A percentile compares a stretch with the other conserved stretches of the same genome.
Conservation (phyloP, 768 basidiomycete genomes). For the Lactifluus volemus region DNA sequence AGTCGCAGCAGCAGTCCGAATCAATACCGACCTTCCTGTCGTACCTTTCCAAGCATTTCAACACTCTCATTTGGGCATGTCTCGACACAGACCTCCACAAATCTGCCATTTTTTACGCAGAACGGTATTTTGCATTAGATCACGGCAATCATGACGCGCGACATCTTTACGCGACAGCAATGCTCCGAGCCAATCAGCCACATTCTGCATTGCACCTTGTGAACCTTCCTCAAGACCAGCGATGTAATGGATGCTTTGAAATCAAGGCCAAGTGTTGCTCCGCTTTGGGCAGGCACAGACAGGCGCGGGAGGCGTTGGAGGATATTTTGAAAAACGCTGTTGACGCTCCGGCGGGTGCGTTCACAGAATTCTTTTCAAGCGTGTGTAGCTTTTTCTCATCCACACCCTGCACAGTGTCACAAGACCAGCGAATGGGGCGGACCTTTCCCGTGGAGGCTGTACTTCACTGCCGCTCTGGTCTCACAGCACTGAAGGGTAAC, state of each 20-base stretch:
- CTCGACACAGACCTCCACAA: constrained; percentile 71
- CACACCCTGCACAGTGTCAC: constrained; percentile 37
- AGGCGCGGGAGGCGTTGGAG: constrained; percentile 67
- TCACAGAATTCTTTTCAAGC: not conserved
- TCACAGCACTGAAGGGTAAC: constrained; percentile 71
- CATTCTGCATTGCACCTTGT: constrained; percentile 71
- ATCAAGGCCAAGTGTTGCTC: constrained; percentile 73
- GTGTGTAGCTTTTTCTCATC: constrained; percentile 11
- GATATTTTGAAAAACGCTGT: constrained; percentile 44
- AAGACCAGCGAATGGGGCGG: constrained; percentile 42
- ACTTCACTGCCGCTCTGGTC: constrained; percentile 68
- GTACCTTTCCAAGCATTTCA: constrained; percentile 59
- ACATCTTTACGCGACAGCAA: constrained; percentile 74
- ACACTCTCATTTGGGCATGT: constrained; percentile 71
- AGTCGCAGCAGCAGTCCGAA: constrained; percentile 38
- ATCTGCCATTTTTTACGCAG: constrained; percentile 85
- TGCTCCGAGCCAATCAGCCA: constrained; percentile 60
- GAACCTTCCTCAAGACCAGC: constrained; percentile 47
- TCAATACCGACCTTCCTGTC: constrained; percentile 40
- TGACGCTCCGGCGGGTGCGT: constrained; percentile 53
- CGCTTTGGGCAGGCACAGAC: constrained; percentile 61
- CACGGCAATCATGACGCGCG: constrained; percentile 68
- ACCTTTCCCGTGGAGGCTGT: constrained; percentile 66
- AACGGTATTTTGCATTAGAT: constrained; percentile 70
- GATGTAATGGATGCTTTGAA: constrained; percentile 69